These are phyloP conservation scores for Rutstroemia sp. DNA, from an alignment of 2,329 filamentous ascomycete species.

Conservation along the genomic window DNA sequence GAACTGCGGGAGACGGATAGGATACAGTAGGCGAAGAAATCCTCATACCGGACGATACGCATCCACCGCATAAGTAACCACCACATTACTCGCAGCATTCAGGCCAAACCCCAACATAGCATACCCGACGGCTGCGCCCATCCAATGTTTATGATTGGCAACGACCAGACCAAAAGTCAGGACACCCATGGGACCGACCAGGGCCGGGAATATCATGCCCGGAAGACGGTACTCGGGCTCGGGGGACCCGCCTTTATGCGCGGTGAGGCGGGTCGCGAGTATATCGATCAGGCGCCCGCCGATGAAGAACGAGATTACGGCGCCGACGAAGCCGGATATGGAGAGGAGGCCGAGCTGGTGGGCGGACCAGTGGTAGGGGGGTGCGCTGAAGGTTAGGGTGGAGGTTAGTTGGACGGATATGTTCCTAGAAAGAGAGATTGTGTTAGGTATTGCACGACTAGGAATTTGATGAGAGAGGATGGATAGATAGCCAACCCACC, in stretches of 20 bases:
- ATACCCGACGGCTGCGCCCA: slow-evolving; percentile 19
- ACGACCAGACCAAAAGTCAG: slow-evolving; percentile 26
- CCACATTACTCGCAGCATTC: slow-evolving; percentile 26
- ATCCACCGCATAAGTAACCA: slow-evolving; percentile 28
- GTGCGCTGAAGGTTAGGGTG: slow-evolving; percentile 8
- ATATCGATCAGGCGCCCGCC: slow-evolving; percentile 28
- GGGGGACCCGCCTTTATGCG: neutral
- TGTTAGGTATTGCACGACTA: neutral
- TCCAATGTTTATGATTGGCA: slow-evolving; percentile 12
- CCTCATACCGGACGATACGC: slow-evolving; percentile 13
- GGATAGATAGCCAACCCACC: slow-evolving; percentile 2
- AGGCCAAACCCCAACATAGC: slow-evolving; percentile 29
- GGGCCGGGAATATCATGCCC: slow-evolving; percentile 23
- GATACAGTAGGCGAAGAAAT: no score
- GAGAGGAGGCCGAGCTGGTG: slow-evolving; percentile 11
- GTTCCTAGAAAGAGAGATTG: slow-evolving; percentile 4
- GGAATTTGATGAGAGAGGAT: neutral
- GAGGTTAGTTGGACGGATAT: slow-evolving; percentile 14
- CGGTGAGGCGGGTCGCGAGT: slow-evolving; percentile 16
- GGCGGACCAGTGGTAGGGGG: slow-evolving; percentile 11
- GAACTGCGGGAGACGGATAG: neutral
- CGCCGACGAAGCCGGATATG: slow-evolving; percentile 12
- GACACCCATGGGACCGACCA: slow-evolving; percentile 26
- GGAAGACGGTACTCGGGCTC: slow-evolving; percentile 24
- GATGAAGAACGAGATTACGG: slow-evolving; percentile 11